phyloP scores from a whole-genome alignment of 2,329 filamentous ascomycete genomes.

The Paracoccidioides lutzii region DNA sequence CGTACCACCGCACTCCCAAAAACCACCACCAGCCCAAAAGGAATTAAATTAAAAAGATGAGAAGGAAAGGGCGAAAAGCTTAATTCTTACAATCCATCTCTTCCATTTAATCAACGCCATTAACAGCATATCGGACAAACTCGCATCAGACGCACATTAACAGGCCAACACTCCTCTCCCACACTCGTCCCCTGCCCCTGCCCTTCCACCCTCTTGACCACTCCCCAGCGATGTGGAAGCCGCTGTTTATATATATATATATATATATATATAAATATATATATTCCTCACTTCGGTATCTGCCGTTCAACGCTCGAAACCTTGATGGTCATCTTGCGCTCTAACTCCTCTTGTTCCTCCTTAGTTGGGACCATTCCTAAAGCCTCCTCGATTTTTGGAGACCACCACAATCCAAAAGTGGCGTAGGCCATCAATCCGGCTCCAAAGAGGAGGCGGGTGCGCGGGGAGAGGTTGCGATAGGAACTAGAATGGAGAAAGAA shows the following conservation, averaged over 20 bases:
- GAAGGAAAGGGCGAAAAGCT: too few species aligned
- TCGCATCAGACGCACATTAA: too few species aligned
- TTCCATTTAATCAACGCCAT: too few species aligned
- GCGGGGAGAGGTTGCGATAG: conserved; percentile 59
- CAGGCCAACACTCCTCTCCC: too few species aligned
- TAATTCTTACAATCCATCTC: too few species aligned
- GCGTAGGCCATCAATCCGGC: conserved; percentile 66
- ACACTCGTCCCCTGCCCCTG: too few species aligned
- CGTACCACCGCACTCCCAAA: neutral
- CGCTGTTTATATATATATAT: too few species aligned
- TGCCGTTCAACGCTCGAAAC: conserved; percentile 8
- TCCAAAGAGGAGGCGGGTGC: conserved; percentile 59
- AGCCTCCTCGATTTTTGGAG: conserved; percentile 59
- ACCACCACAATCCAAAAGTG: conserved; percentile 55
- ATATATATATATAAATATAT: too few species aligned
- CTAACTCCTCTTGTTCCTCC: conserved; percentile 56
- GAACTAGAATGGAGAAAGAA: conserved; percentile 33
- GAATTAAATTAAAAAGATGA: too few species aligned
- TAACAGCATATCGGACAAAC: too few species aligned
- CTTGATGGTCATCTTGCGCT: conserved; percentile 27
- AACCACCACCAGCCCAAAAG: neutral
- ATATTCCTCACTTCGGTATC: neutral
- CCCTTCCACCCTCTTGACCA: too few species aligned
- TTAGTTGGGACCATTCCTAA: conserved; percentile 61
- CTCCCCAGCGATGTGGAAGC: too few species aligned